phyloP scores from a whole-genome alignment of 164 flowering plant species.

The Vitis riparia region DNA sequence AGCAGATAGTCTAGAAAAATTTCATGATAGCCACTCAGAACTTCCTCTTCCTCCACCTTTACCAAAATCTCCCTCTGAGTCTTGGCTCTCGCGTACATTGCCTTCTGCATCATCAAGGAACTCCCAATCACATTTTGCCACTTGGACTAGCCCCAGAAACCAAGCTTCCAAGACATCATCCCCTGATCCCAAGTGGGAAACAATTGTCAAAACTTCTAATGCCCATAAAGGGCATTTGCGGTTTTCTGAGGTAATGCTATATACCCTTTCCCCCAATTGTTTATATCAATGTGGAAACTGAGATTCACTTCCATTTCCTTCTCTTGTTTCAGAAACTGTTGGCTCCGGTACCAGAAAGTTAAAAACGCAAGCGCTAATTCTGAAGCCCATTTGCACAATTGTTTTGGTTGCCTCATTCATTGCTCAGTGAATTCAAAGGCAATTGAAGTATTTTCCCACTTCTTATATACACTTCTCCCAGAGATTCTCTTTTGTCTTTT shows the following conservation, averaged over 20 bases:
- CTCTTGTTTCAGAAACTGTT: slow-evolving; percentile 27
- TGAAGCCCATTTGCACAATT: neutral
- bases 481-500: too few species aligned
- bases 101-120: slow-evolving; percentile 33
- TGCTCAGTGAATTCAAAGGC: neutral
- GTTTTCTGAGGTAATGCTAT: slow-evolving; percentile 33
- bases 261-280: neutral
- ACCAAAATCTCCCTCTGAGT: slow-evolving; percentile 57
- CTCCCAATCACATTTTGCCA: slow-evolving; percentile 14
- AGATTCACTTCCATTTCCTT: neutral
- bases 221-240: slow-evolving; percentile 27
- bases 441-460: neutral
- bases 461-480: too few species aligned
- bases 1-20: slow-evolving; percentile 5
- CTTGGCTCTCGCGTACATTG: slow-evolving; percentile 57
- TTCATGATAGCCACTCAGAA: slow-evolving; percentile 1
- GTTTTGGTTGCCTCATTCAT: neutral
- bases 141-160: neutral
- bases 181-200: slow-evolving; percentile 34
- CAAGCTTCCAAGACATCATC: slow-evolving; percentile 14
- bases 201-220: slow-evolving; percentile 29
- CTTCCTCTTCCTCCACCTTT: slow-evolving; percentile 39
- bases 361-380: neutral
- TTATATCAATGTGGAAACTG: neutral
- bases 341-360: slow-evolving; percentile 32